Conservation (phyloP, 164 flowering plant species). For the Magnolia kwangsiensis region DNA sequence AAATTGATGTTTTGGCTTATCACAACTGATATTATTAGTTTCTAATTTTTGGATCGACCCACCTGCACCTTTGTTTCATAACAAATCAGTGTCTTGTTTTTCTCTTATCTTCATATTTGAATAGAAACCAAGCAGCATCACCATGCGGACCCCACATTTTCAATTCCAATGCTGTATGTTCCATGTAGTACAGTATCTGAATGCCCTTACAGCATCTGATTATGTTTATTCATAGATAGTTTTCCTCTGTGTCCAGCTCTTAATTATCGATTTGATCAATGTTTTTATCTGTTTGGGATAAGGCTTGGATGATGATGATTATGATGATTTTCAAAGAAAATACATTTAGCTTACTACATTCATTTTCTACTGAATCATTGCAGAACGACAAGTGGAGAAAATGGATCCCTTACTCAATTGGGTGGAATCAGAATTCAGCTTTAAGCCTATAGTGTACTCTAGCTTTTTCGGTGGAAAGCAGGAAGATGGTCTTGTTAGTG, state of each 20-base stretch:
- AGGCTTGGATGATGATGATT: too few relatives aligned
- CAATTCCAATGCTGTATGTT: too few relatives aligned
- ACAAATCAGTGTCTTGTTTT: background rate
- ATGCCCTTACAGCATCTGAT: too few relatives aligned
- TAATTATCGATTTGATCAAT: too few relatives aligned
- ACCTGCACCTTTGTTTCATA: background rate
- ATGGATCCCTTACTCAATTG: slow-evolving; percentile 81
- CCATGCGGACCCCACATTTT: too few relatives aligned
- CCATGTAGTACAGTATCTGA: too few relatives aligned
- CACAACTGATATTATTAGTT: background rate
- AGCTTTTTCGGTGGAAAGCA: slow-evolving; percentile 92
- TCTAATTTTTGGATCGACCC: background rate
- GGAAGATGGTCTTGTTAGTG: slow-evolving; percentile 65
- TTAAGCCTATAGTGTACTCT: slow-evolving; percentile 70
- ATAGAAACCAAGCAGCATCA: too few relatives aligned
- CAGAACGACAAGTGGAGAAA: slow-evolving; percentile 77
- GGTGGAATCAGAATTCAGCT: slow-evolving; percentile 83
- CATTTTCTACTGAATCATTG: slow-evolving; percentile 9
- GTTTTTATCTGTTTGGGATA: too few relatives aligned
- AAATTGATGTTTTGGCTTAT: too few relatives aligned
- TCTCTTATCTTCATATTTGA: too few relatives aligned
- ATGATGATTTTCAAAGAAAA: background rate
- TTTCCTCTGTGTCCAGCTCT: too few relatives aligned
- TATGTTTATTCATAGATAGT: too few relatives aligned
- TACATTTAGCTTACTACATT: background rate